Base-by-base conservation (phyloP, 1,284 basidiomycete species). In the Pseudozyma pruni region DNA sequence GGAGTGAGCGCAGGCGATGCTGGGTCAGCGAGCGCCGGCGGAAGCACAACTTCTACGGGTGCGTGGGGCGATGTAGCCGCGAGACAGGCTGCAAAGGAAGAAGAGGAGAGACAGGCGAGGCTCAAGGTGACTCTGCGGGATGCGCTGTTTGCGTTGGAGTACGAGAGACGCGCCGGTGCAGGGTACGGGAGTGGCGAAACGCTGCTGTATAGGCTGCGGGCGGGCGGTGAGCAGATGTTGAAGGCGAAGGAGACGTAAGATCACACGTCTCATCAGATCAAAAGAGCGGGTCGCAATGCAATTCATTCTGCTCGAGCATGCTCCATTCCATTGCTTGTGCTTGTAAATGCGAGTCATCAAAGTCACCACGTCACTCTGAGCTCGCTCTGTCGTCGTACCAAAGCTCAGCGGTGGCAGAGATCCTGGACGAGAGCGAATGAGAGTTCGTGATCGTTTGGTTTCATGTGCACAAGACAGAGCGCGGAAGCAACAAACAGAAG, bases 41-140 rank as follows among this genome's bases (percentile, higher is more conserved):
- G 39, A 5, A 48, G 13, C 17, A n/a, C 48, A 44, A 48, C 39
- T 6, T 42, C 56, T 1, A 48, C 72, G 2, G 76, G 76, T 35
- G 78, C 76, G 7, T 81, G 80, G 80, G 78, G 77, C 35, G 80
- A 81, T 49, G 76, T 81, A 16, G 54, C 74, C 2, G 72, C 71
- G 13, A 68, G 80, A 2, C 75, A 79, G 43, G 74, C 74, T 1
- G 75, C 67, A 7, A 68, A 75, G 55, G 69, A 76, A 29, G 78
- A 80, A 46, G 74, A 79, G 37, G 79, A 81, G 33, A 67, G 70
- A 17, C 63, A 67, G 43, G 67, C 63, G 7, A 58, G 72, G 17
- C 56, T 72, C 32, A 70, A 69, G n/a, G 78, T 81, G 22, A 76
- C 74, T 17, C 45, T 81, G 10, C 68, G 68, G 19, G 80, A 81